Conservation (phyloP, 176 grass and related monocot genomes). For the Tillandsia leiboldiana region DNA sequence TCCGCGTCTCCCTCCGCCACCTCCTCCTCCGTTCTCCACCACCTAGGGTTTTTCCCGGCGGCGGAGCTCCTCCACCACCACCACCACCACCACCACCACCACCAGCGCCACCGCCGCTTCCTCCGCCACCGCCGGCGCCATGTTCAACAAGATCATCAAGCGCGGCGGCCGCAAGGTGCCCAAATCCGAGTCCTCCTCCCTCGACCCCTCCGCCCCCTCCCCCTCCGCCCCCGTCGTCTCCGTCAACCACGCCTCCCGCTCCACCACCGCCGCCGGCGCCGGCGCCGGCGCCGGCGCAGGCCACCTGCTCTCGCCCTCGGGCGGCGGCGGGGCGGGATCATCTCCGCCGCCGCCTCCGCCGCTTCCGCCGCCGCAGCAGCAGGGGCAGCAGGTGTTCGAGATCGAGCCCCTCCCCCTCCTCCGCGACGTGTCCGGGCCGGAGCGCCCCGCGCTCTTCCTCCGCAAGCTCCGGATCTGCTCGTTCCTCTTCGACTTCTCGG, state of each 20-base stretch:
- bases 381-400: not conserved
- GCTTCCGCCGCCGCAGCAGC: conserved; percentile 38
- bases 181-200: conserved; percentile 28
- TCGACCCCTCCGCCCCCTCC: conserved; percentile 23
- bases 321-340: not conserved
- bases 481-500: conserved; percentile 63
- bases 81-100: too few species aligned
- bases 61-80: too few species aligned
- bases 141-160: conserved; percentile 95
- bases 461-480: conserved; percentile 77
- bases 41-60: too few species aligned
- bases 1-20: too few species aligned
- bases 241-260: conserved; percentile 65
- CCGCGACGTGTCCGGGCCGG: conserved; percentile 49
- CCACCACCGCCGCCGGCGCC: conserved; percentile 25
- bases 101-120: not conserved
- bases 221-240: conserved; percentile 43
- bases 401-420: conserved; percentile 70
- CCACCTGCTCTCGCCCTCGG: conserved; percentile 10
- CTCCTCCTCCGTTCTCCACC: too few species aligned
- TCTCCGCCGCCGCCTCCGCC: conserved; percentile 12
- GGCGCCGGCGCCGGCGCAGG: conserved; percentile 17
- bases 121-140: conserved; percentile 3
- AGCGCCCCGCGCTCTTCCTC: conserved; percentile 56
- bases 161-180: conserved; percentile 55